A percentile compares a stretch with the other conserved stretches of the same genome.
These are phyloP conservation scores for Suillus plorans DNA, from an alignment of 768 basidiomycete species.

Conservation along the genomic window DNA sequence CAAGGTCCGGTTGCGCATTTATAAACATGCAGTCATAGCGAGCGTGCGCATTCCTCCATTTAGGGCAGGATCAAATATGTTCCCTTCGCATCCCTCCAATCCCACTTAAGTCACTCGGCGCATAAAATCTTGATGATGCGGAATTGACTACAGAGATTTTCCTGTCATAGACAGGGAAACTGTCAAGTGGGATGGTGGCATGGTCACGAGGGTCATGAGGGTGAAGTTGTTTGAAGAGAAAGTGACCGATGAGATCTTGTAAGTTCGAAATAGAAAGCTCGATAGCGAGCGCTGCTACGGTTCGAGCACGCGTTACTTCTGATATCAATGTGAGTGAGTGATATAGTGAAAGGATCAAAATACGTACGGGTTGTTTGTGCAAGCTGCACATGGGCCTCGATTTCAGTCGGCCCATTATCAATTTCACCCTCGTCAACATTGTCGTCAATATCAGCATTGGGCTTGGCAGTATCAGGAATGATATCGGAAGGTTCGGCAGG, in stretches of 20 bases:
- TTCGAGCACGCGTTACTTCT: not conserved
- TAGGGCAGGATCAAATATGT: not conserved
- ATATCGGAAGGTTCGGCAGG: no score
- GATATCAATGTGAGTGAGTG: no score
- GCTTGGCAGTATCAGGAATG: no score
- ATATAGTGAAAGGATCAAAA: no score
- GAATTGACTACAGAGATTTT: not conserved
- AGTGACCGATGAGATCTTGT: not conserved
- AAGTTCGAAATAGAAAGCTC: not conserved
- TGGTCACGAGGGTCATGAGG: not conserved
- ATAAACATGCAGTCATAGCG: conserved; percentile 12
- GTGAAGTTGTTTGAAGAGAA: not conserved
- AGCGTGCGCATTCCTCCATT: not conserved
- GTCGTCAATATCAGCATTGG: no score
- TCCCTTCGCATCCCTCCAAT: not conserved
- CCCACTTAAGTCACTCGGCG: not conserved
- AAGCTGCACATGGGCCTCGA: no score
- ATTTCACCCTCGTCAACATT: no score
- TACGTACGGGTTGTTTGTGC: not conserved
- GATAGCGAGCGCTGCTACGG: not conserved
- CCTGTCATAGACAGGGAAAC: not conserved
- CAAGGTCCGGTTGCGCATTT: not conserved
- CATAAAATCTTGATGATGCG: not conserved
- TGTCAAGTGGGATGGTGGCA: not conserved
- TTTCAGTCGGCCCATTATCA: no score